Evolutionary conservation across 2,329 filamentous ascomycete species (phyloP).

Genomic region (Anthostomella pinea): DNA sequence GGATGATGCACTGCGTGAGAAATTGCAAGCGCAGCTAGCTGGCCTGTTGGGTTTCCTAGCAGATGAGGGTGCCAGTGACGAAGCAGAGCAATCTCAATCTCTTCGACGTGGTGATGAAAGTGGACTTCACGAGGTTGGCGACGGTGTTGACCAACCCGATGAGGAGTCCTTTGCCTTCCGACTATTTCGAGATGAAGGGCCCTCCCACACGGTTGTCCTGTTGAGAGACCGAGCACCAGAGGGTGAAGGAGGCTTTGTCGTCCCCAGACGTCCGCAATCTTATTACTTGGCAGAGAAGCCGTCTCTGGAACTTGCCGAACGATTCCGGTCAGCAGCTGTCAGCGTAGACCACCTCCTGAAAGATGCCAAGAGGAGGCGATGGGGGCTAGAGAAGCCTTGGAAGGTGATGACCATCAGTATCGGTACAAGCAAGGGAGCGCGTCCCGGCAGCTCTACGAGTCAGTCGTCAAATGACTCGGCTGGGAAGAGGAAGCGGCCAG

Average conservation of each 20-base stretch:
- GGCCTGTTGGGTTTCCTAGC: constrained; percentile 40
- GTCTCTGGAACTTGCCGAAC: constrained; percentile 33
- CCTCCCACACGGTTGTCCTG: constrained; percentile 50
- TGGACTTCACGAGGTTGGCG: constrained; percentile 11
- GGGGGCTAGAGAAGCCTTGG: constrained; percentile 62
- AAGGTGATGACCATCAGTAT: constrained; percentile 46
- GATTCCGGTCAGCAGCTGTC: constrained; percentile 48
- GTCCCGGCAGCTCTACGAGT: neutral
- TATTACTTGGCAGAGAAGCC: constrained; percentile 48
- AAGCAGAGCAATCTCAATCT: constrained; percentile 11
- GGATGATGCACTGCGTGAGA: constrained; percentile 40
- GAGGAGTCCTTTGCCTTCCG: constrained; percentile 54
- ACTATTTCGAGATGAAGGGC: constrained; percentile 50
- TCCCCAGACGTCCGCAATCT: constrained; percentile 40
- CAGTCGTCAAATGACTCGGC: constrained; percentile 6
- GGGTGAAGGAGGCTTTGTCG: constrained; percentile 38
- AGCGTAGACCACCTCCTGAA: constrained; percentile 49
- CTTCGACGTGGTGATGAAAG: constrained; percentile 10
- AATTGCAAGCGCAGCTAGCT: constrained; percentile 47
- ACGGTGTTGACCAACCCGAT: constrained; percentile 21
- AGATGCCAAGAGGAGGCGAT: constrained; percentile 43
- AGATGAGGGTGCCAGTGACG: constrained; percentile 5
- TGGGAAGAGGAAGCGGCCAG: constrained; percentile 42
- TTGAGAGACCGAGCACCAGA: constrained; percentile 36
- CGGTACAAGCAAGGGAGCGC: constrained; percentile 24